These are phyloP conservation scores for Hypomontagnella submonticulosa DNA, from an alignment of 495 filamentous ascomycete species.

Conservation along the genomic window DNA sequence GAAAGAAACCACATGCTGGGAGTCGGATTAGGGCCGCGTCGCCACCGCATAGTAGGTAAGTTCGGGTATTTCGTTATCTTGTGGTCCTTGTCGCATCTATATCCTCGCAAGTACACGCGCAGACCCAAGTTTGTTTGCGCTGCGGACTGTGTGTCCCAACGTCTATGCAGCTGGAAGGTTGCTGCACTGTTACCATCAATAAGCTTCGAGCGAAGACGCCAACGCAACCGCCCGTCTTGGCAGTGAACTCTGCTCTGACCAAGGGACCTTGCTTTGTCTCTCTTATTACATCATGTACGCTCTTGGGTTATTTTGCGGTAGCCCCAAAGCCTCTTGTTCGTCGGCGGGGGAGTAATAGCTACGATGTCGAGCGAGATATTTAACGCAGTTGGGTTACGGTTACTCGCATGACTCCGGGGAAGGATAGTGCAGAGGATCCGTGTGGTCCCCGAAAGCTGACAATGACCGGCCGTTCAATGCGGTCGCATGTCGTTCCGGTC, in stretches of 20 bases:
- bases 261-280: conserved; percentile 19
- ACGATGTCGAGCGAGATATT: not conserved
- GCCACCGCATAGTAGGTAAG: conserved; percentile 60
- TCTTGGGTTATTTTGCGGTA: not conserved
- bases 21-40: conserved; percentile 56
- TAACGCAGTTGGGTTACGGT: not conserved
- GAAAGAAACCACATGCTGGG: conserved; percentile 56
- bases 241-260: conserved; percentile 5
- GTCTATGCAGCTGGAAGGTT: not conserved
- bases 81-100: conserved; percentile 15
- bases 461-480: conserved; percentile 22
- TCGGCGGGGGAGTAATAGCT: conserved; percentile 1
- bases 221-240: conserved; percentile 16
- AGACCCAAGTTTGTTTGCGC: not conserved
- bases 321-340: not conserved
- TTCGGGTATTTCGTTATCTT: conserved; percentile 26
- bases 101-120: conserved; percentile 1
- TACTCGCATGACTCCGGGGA: conserved; percentile 2
- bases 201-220: conserved; percentile 10
- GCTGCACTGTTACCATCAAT: conserved; percentile 5
- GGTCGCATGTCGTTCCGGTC: conserved; percentile 39
- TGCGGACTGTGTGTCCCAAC: too few species aligned
- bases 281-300: conserved; percentile 27
- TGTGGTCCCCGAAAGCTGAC: conserved; percentile 10
- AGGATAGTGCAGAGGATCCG: conserved; percentile 3